These are phyloP conservation scores for Diaporthe ampelina DNA, from an alignment of 2,329 filamentous ascomycete genomes.

Conservation along the genomic window DNA sequence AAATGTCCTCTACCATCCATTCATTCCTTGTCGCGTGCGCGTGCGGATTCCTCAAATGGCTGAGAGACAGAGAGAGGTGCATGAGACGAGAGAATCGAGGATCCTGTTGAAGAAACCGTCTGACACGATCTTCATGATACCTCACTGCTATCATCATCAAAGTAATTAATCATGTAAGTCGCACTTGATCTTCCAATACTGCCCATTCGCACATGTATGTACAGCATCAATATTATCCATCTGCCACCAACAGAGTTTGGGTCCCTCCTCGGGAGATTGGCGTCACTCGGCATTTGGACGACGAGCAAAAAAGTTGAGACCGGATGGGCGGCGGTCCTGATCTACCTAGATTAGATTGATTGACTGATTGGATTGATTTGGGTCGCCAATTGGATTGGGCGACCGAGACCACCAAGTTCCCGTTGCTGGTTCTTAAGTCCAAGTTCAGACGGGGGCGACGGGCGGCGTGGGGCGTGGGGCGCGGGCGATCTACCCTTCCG, in stretches of 20 bases:
- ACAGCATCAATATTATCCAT: too few species aligned
- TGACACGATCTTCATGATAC: neutral
- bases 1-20: neutral
- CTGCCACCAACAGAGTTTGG: too few species aligned
- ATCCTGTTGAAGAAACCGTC: too few species aligned
- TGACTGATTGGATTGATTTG: neutral
- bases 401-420: neutral
- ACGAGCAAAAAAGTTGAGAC: slow-evolving; percentile 23
- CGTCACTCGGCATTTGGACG: neutral
- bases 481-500: slow-evolving; percentile 30
- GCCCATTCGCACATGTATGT: neutral
- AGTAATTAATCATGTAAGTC: neutral
- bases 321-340: slow-evolving; percentile 22
- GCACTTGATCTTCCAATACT: neutral
- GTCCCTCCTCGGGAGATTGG: slow-evolving; percentile 1
- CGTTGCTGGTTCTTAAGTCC: neutral
- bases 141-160: neutral
- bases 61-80: neutral
- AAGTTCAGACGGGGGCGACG: slow-evolving; percentile 27
- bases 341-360: slow-evolving; percentile 1
- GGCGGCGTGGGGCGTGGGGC: too few species aligned
- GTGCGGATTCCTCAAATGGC: neutral
- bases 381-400: neutral
- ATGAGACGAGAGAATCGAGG: neutral
- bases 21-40: neutral